Evolutionary conservation across 2,329 filamentous ascomycete species (phyloP).

Genomic region (Parafenestella ontariensis): DNA sequence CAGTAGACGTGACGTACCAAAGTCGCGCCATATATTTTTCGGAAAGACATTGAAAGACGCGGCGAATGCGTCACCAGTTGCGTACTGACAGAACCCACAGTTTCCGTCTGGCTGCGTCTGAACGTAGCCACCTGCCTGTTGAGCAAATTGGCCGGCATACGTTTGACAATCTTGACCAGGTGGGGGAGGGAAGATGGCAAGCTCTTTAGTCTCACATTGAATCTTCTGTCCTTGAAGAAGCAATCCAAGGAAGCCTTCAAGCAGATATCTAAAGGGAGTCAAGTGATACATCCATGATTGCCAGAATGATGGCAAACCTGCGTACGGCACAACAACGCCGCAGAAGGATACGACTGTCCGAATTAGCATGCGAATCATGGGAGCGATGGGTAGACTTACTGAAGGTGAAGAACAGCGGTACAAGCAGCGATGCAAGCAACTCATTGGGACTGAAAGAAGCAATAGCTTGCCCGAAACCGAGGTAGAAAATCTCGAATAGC

Average conservation of each 20-base stretch:
- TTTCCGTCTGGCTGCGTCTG: conserved; percentile 60
- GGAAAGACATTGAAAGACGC: conserved; percentile 67
- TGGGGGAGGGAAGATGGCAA: conserved; percentile 67
- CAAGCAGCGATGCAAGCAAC: conserved; percentile 69
- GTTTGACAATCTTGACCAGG: conserved; percentile 65
- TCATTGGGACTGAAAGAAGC: conserved; percentile 72
- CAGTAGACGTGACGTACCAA: conserved; percentile 60
- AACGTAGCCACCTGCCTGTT: conserved; percentile 67
- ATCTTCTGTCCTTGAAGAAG: conserved; percentile 64
- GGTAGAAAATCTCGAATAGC: conserved; percentile 70
- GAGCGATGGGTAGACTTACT: conserved; percentile 17
- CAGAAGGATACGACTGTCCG: conserved; percentile 70
- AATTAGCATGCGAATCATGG: conserved; percentile 3
- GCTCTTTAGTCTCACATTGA: conserved; percentile 62
- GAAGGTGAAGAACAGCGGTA: conserved; percentile 73
- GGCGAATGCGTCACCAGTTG: conserved; percentile 65
- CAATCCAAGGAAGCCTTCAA: conserved; percentile 67
- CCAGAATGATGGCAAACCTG: conserved; percentile 71
- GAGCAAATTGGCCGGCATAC: conserved; percentile 64
- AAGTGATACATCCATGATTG: conserved; percentile 58
- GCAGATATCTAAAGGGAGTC: conserved; percentile 71
- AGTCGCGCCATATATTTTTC: conserved; percentile 69
- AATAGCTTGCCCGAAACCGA: conserved; percentile 71
- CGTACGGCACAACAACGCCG: conserved; percentile 75
- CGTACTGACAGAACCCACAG: conserved; percentile 71